phyloP scores from a whole-genome alignment of 495 filamentous ascomycete species.

The Trichocladium uniseriatum region DNA sequence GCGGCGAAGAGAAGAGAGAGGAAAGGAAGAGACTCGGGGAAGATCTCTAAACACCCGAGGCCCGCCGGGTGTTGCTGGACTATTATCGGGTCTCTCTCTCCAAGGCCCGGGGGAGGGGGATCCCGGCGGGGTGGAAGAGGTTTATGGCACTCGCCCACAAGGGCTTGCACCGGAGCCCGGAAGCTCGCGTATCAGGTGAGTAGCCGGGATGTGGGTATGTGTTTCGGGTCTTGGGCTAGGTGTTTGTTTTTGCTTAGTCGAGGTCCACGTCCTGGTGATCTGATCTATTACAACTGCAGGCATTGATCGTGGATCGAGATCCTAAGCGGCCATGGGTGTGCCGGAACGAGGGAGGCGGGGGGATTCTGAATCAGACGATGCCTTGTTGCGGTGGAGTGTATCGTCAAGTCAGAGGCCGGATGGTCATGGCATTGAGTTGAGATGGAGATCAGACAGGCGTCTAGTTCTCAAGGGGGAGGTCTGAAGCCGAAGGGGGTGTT shows the following conservation, averaged over 20 bases:
- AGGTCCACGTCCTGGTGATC: constrained; percentile 39
- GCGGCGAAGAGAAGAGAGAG: constrained; percentile 28
- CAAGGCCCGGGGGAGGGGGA: constrained; percentile 2
- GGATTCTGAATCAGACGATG: constrained; percentile 7
- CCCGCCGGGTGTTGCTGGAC: constrained; percentile 23
- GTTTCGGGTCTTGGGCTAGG: constrained; percentile 34
- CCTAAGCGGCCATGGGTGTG: constrained; percentile 16
- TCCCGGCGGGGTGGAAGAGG: constrained; percentile 13
- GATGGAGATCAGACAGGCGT: constrained; percentile 38
- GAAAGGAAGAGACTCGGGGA: constrained; percentile 22
- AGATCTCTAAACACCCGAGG: constrained; percentile 18
- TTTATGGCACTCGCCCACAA: constrained; percentile 20
- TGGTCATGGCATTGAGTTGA: constrained; percentile 29
- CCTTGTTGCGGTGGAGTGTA: neutral
- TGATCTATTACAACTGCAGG: constrained; percentile 39
- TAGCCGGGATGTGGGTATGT: constrained; percentile 18
- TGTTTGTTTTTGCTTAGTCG: constrained; percentile 28
- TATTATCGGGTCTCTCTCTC: constrained; percentile 30
- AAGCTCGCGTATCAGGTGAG: constrained; percentile 34
- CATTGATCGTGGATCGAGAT: constrained; percentile 24
- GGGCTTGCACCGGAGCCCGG: constrained; percentile 22
- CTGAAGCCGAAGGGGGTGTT: constrained; percentile 26
- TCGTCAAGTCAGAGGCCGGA: neutral
- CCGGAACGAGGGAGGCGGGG: neutral
- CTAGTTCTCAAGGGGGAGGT: constrained; percentile 30